These are phyloP conservation scores for Lecanicillium sp. DNA, from an alignment of 2,329 filamentous ascomycete genomes.

Conservation along the genomic window DNA sequence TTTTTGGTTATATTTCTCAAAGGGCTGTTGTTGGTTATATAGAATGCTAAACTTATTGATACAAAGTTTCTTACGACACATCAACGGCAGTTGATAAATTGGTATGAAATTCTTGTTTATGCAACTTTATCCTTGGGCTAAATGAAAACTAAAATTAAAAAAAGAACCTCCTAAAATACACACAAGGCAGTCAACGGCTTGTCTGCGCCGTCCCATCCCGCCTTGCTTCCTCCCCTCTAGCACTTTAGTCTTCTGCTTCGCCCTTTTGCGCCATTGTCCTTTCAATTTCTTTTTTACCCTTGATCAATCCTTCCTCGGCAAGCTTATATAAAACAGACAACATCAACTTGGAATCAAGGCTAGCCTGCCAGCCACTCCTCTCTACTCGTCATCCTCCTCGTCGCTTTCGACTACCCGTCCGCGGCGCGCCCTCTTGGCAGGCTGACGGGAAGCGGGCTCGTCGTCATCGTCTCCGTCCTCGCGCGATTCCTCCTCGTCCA, in stretches of 20 bases:
- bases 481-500: constrained; percentile 40
- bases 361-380: constrained; percentile 12
- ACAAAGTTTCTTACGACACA: too few species aligned
- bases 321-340: neutral
- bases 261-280: constrained; percentile 1
- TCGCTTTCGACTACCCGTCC: constrained; percentile 50
- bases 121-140: neutral
- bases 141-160: neutral
- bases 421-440: constrained; percentile 42
- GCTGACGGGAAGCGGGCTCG: constrained; percentile 36
- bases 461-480: constrained; percentile 36
- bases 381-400: constrained; percentile 41
- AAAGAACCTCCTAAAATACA: constrained; percentile 2
- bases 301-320: neutral
- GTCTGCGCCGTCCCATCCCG: neutral
- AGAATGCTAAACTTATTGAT: too few species aligned
- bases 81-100: too few species aligned
- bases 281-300: constrained; percentile 24
- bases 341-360: neutral
- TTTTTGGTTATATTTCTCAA: too few species aligned
- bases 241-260: constrained; percentile 1
- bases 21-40: too few species aligned
- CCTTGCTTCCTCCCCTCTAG: neutral
- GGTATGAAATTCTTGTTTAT: neutral
- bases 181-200: neutral